Evolutionary conservation across 2,329 filamentous ascomycete species (phyloP), one percentile per base, ranked within the genome.

Genomic region (Lasiodiplodia sp.): DNA sequence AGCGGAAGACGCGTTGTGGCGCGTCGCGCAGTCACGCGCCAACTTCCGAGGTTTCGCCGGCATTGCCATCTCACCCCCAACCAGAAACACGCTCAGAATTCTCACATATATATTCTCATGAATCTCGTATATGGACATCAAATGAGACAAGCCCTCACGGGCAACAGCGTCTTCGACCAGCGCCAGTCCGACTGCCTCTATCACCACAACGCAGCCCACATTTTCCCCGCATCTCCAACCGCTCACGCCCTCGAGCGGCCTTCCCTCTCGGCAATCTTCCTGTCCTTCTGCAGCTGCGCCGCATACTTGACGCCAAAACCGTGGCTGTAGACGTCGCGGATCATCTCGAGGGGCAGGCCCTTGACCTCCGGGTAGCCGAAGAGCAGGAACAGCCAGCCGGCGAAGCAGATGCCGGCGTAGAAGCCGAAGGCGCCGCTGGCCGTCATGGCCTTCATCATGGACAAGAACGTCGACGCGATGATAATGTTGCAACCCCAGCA

Each of bases 321-420:
- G 56, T 78, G 71, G 25, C 75, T 69, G 55, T 80, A 81, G 1
- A 80, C 75, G 51, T 77, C 74, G 12, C 75, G 71, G 10, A 80
- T 75, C 53, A 75, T 75, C 69, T 81, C 78, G 7, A 80, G 72
- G 4, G 77, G 77, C 72, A 81, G 71, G n/a, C 80, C 78, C 62
- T 78, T 78, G 4, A 78, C 79, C 68, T 82, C 79, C 0, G 79
- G 75, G 67, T 81, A 82, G 70, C 76, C 78, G 75, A 79, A 76
- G 34, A 80, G 77, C 74, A 81, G 70, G 31, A 73, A 77, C 52
- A 75, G 70, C 77, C 79, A 81, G 0, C 79, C 80, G 18, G 81
- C 72, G 8, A 80, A 72, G 38, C 80, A 82, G 37, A 82, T 75
- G 0, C 76, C 79, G 11, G 79, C 78, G 69, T 81, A 82, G 71